A percentile compares a stretch with the other conserved stretches of the same genome.
Conservation (phyloP, 2,329 filamentous ascomycete species). For the Bipolaris victoriae region DNA sequence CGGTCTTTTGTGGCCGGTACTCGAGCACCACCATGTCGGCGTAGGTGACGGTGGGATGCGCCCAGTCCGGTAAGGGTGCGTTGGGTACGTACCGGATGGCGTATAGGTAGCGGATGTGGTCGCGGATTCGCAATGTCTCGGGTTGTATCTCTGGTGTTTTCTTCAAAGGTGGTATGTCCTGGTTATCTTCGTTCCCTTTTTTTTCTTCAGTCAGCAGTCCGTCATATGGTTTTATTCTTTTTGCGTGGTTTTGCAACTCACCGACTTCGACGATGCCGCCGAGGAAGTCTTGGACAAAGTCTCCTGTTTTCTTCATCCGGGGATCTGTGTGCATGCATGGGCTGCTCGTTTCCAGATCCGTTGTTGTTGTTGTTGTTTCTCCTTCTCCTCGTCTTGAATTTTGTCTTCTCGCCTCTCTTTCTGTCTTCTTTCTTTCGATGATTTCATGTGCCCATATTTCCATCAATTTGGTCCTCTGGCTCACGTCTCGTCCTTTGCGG, state of each 20-base stretch:
- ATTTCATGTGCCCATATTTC: constrained; percentile 28
- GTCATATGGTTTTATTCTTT: no score
- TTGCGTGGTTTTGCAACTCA: neutral
- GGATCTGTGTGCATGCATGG: neutral
- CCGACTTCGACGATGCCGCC: constrained; percentile 12
- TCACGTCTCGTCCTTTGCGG: constrained; percentile 6
- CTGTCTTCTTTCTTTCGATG: constrained; percentile 12
- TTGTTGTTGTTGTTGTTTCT: neutral
- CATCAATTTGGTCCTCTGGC: constrained; percentile 20
- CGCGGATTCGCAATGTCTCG: neutral
- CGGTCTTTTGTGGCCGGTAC: constrained; percentile 11
- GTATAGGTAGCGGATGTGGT: constrained; percentile 15
- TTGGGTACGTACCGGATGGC: constrained; percentile 15
- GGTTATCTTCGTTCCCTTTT: neutral
- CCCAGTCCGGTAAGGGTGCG: constrained; percentile 16
- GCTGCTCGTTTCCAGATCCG: neutral
- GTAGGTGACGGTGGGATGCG: constrained; percentile 11
- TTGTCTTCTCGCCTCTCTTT: neutral
- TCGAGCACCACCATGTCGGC: constrained; percentile 22
- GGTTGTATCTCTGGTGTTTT: neutral
- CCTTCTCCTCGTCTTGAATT: neutral
- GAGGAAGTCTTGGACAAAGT: constrained; percentile 21
- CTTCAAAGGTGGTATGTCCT: neutral
- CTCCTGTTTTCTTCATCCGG: constrained; percentile 7
- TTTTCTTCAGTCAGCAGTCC: neutral